These are phyloP conservation scores for Fusarium transvaalense DNA, from an alignment of 2,329 filamentous ascomycete genomes.

Conservation along the genomic window DNA sequence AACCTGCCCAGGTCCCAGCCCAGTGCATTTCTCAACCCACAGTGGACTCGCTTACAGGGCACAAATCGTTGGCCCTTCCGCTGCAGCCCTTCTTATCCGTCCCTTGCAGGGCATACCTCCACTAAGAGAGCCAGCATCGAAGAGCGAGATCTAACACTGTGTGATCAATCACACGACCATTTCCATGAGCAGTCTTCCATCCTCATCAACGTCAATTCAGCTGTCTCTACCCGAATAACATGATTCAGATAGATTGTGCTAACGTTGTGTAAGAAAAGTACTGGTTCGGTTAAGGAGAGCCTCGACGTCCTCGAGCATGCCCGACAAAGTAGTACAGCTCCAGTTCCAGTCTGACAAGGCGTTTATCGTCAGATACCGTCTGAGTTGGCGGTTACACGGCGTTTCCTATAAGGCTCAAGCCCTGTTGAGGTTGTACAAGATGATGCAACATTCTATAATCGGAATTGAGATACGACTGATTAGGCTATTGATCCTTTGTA, in stretches of 20 bases:
- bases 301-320: constrained; percentile 14
- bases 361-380: constrained; percentile 24
- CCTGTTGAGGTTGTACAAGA: constrained; percentile 36
- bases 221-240: constrained; percentile 33
- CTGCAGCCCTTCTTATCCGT: constrained; percentile 29
- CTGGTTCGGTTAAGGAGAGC: constrained; percentile 19
- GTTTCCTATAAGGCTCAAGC: constrained; percentile 19
- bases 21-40: constrained; percentile 23
- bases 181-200: constrained; percentile 12
- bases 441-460: constrained; percentile 30
- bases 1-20: not conserved
- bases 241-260: constrained; percentile 23
- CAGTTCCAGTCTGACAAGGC: constrained; percentile 23
- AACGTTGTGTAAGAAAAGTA: constrained; percentile 11
- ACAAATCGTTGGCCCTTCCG: constrained; percentile 41
- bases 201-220: constrained; percentile 4
- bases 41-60: constrained; percentile 44
- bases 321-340: constrained; percentile 6
- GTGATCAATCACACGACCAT: constrained; percentile 38
- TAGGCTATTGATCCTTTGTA: constrained; percentile 22
- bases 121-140: constrained; percentile 14
- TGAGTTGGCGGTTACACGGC: constrained; percentile 36
- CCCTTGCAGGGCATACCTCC: constrained; percentile 42
- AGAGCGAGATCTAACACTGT: constrained; percentile 32
- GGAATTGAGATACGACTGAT: constrained; percentile 22